These are phyloP conservation scores for Cucurbita pepo DNA, from an alignment of 306 rosid genomes.

Conservation along the genomic window DNA sequence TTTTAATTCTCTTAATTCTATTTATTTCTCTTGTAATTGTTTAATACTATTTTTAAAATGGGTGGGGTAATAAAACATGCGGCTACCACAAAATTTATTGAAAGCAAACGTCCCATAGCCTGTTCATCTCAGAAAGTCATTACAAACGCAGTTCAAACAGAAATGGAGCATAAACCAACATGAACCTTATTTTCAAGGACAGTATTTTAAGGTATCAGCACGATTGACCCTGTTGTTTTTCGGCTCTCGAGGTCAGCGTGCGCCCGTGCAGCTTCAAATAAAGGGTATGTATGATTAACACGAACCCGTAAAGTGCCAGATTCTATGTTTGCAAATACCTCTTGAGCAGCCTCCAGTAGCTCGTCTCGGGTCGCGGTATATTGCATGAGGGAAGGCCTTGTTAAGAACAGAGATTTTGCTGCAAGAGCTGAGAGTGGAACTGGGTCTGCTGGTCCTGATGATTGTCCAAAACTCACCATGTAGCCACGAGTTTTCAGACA, in stretches of 20 bases:
- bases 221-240: constrained; percentile 69
- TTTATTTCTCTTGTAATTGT: too few relatives aligned
- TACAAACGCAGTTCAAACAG: neutral
- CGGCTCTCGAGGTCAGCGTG: constrained; percentile 66
- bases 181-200: neutral
- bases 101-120: neutral
- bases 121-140: neutral
- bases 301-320: constrained; percentile 51
- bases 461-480: constrained; percentile 82
- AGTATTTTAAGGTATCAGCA: constrained; percentile 48
- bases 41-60: too few relatives aligned
- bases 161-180: neutral
- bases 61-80: too few relatives aligned
- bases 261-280: constrained; percentile 66
- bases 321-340: constrained; percentile 44
- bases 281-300: constrained; percentile 67
- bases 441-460: constrained; percentile 81
- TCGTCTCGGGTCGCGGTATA: constrained; percentile 47
- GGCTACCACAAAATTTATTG: neutral
- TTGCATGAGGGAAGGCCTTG: constrained; percentile 58
- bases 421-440: constrained; percentile 59
- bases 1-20: too few relatives aligned
- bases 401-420: constrained; percentile 58
- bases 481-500: constrained; percentile 57
- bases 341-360: constrained; percentile 53